Percentiles rank a stretch among this genome's conserved stretches.
phyloP scores from a whole-genome alignment of 352 stramenopile genomes.

The Phytophthora melonis region DNA sequence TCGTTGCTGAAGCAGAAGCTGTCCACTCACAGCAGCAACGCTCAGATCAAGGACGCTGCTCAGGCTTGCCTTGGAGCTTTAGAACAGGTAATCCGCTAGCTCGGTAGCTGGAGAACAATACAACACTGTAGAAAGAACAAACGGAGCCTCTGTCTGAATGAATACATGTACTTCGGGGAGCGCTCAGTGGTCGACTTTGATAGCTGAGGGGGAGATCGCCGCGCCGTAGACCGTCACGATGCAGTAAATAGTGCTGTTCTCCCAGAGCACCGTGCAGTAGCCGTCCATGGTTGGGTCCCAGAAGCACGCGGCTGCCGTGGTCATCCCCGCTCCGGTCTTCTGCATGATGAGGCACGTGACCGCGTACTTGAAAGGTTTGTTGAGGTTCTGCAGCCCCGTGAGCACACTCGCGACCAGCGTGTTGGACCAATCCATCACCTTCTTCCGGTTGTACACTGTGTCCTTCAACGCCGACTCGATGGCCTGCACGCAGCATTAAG shows the following conservation, averaged over 20 bases:
- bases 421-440: conserved; percentile 89
- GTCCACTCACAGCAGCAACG: conserved; percentile 30
- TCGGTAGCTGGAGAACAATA: neutral
- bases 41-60: conserved; percentile 54
- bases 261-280: conserved; percentile 86
- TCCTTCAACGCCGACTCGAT: conserved; percentile 85
- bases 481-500: conserved; percentile 38
- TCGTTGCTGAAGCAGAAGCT: conserved; percentile 48
- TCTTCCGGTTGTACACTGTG: conserved; percentile 88
- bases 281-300: conserved; percentile 83
- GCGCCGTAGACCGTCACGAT: conserved; percentile 85
- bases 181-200: conserved; percentile 74
- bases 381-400: conserved; percentile 85
- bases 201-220: conserved; percentile 80
- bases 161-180: conserved; percentile 26
- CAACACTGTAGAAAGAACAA: conserved; percentile 6
- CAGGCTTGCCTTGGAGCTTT: conserved; percentile 59
- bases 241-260: conserved; percentile 89
- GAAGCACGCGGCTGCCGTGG: conserved; percentile 76
- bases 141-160: conserved; percentile 8
- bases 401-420: conserved; percentile 82
- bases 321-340: conserved; percentile 80
- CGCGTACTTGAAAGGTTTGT: conserved; percentile 90
- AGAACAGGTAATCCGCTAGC: conserved; percentile 31
- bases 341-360: conserved; percentile 90